phyloP scores from a whole-genome alignment of 2,329 filamentous ascomycete species.

The Colletotrichum cereale region DNA sequence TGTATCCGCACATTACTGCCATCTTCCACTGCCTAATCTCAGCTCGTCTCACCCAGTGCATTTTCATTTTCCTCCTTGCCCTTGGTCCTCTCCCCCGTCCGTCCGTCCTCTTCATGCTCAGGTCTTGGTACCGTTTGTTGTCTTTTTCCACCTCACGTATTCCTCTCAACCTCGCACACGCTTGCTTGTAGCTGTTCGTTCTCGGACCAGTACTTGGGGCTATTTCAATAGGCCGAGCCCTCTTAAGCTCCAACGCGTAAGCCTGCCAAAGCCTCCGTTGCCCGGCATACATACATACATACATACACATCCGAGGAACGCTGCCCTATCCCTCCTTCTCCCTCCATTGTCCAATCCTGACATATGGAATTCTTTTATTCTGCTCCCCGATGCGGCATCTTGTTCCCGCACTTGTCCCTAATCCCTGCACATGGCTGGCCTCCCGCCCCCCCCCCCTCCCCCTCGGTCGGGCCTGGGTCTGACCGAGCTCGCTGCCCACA shows the following conservation, averaged over 20 bases:
- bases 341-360: conserved; percentile 11
- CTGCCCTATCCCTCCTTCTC: neutral
- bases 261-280: conserved; percentile 6
- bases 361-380: neutral
- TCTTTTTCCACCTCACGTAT: neutral
- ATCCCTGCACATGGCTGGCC: conserved; percentile 12
- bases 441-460: conserved; percentile 2
- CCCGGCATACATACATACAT: neutral
- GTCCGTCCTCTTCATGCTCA: neutral
- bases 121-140: neutral
- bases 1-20: neutral
- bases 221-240: conserved; percentile 30
- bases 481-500: conserved; percentile 30
- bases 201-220: conserved; percentile 31
- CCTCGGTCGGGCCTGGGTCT: conserved; percentile 19
- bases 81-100: neutral
- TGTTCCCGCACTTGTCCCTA: neutral
- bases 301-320: neutral
- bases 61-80: neutral
- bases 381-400: conserved; percentile 21
- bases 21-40: neutral
- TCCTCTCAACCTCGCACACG: neutral
- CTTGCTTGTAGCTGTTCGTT: conserved; percentile 2
- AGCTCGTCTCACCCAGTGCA: conserved; percentile 1
- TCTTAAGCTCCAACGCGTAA: conserved; percentile 4